A percentile compares a stretch with the other conserved stretches of the same genome.
These are phyloP conservation scores for Hemileccinum impolitum DNA, from an alignment of 768 basidiomycete genomes.

Conservation along the genomic window DNA sequence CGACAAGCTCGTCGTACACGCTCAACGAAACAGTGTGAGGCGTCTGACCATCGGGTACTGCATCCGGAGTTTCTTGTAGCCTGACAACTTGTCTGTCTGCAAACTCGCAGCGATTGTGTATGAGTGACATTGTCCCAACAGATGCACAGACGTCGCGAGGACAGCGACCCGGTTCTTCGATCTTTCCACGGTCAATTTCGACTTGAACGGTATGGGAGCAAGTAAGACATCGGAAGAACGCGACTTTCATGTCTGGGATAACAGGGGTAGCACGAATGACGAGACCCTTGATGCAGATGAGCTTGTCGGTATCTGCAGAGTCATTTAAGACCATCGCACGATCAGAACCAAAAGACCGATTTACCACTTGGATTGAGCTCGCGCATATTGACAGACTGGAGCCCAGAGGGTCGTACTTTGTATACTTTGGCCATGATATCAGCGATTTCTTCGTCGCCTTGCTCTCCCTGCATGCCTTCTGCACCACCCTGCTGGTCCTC, in stretches of 20 bases:
- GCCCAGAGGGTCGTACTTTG: conserved; percentile 90
- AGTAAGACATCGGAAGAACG: conserved; percentile 95
- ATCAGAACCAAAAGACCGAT: conserved; percentile 10
- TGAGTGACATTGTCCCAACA: conserved; percentile 87
- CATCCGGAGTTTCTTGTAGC: conserved; percentile 96
- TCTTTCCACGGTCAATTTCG: conserved; percentile 97
- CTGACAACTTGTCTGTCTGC: conserved; percentile 94
- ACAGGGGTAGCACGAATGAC: conserved; percentile 97
- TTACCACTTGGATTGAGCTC: conserved; percentile 89
- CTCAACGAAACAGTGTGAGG: conserved; percentile 96
- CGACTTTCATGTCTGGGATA: conserved; percentile 98
- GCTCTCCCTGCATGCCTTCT: conserved; percentile 72
- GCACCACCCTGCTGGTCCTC: conserved; percentile 67
- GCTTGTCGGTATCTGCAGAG: conserved; percentile 88
- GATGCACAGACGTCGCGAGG: conserved; percentile 90
- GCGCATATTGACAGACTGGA: conserved; percentile 86
- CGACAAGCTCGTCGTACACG: conserved; percentile 98
- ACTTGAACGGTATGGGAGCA: conserved; percentile 97
- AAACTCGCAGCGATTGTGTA: conserved; percentile 97
- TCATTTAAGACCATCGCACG: not conserved
- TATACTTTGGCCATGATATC: conserved; percentile 87
- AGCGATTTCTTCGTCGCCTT: conserved; percentile 81
- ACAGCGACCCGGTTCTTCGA: conserved; percentile 88
- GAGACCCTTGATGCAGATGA: conserved; percentile 92
- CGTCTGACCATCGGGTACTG: conserved; percentile 96